Evolutionary conservation across 164 flowering plant species (phyloP).

Genomic region (Magnolia kwangsiensis): DNA sequence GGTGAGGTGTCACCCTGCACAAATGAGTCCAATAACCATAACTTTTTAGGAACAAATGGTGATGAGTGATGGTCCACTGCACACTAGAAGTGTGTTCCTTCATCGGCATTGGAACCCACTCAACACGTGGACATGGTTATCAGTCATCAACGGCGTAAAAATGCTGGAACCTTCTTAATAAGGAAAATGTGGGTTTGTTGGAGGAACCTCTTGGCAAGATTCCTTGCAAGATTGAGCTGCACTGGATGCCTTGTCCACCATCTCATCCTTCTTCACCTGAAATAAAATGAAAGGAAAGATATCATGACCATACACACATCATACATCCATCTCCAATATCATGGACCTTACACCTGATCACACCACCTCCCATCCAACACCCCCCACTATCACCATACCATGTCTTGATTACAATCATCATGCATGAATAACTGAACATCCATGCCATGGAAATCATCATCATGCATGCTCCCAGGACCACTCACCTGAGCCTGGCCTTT

Average conservation of each 20-base stretch:
- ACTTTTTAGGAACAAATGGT: too few relatives aligned
- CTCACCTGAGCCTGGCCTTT: conserved; percentile 3
- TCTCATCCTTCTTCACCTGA: conserved; percentile 37
- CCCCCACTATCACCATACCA: too few relatives aligned
- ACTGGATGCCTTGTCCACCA: conserved; percentile 38
- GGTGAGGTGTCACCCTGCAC: too few relatives aligned
- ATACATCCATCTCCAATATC: background rate
- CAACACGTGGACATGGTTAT: too few relatives aligned
- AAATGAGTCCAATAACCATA: too few relatives aligned
- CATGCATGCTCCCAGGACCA: background rate
- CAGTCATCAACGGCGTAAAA: too few relatives aligned
- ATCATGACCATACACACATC: background rate
- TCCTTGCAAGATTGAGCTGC: conserved; percentile 45
- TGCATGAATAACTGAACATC: background rate
- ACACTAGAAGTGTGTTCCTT: too few relatives aligned
- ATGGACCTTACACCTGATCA: background rate
- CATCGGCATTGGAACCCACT: too few relatives aligned
- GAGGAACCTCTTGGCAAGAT: conserved; percentile 36
- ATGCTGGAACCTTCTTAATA: background rate
- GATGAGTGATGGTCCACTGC: too few relatives aligned
- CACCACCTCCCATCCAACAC: background rate
- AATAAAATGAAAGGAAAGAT: background rate
- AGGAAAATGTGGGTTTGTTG: background rate
- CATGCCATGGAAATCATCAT: background rate
- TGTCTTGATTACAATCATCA: too few relatives aligned